A percentile compares a stretch with the other conserved stretches of the same genome.
These are phyloP conservation scores for Purpureocillium takamizusanense DNA, from an alignment of 2,329 filamentous ascomycete species.

Conservation along the genomic window DNA sequence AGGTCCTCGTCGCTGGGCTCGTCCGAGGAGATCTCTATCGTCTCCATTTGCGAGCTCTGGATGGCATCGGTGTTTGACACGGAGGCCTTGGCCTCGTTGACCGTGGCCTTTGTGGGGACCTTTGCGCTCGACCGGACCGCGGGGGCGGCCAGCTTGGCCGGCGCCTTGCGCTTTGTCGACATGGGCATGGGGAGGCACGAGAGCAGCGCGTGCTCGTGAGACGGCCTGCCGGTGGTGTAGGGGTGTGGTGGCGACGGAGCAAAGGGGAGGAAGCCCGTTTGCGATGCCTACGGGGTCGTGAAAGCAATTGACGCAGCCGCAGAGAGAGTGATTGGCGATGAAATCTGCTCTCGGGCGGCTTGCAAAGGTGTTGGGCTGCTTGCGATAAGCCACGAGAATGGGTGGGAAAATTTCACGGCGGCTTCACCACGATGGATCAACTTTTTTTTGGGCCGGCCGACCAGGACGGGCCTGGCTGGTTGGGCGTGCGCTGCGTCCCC, in stretches of 20 bases:
- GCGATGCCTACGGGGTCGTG: too few relatives aligned
- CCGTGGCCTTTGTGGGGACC: slow-evolving; percentile 35
- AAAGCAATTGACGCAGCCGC: too few relatives aligned
- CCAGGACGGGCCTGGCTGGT: neutral
- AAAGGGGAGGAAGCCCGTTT: neutral
- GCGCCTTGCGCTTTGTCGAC: slow-evolving; percentile 53
- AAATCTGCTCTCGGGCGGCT: neutral
- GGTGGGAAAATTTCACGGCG: slow-evolving; percentile 25
- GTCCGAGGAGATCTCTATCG: slow-evolving; percentile 52
- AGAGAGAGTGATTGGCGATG: too few relatives aligned
- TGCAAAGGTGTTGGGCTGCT: slow-evolving; percentile 3
- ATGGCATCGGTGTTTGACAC: slow-evolving; percentile 36
- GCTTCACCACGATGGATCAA: slow-evolving; percentile 16
- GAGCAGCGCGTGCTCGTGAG: neutral
- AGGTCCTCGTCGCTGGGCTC: slow-evolving; percentile 36
- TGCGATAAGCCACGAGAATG: slow-evolving; percentile 12
- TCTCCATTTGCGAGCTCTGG: slow-evolving; percentile 27
- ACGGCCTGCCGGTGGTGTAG: too few relatives aligned
- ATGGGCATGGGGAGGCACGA: slow-evolving; percentile 25
- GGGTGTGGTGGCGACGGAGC: too few relatives aligned
- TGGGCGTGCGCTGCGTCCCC: slow-evolving; percentile 3
- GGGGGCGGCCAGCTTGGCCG: slow-evolving; percentile 47
- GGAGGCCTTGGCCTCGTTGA: slow-evolving; percentile 50
- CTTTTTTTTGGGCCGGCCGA: slow-evolving; percentile 21
- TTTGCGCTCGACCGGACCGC: slow-evolving; percentile 45